phyloP scores from a whole-genome alignment of 1,284 basidiomycete species.

The Sporisorium reilianum region DNA sequence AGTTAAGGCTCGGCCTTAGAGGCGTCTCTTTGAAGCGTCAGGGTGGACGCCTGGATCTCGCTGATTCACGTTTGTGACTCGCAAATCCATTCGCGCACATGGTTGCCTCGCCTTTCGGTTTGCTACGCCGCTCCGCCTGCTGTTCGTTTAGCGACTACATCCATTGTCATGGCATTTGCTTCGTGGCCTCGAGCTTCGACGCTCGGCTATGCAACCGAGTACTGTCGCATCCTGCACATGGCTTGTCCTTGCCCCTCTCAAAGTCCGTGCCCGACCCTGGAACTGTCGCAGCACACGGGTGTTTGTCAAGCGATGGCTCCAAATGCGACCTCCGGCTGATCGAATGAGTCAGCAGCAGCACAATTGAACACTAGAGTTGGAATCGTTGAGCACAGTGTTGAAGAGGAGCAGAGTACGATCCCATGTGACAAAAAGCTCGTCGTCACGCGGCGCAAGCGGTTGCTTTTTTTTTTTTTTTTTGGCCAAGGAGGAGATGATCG shows the following conservation, averaged over 20 bases:
- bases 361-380: background rate
- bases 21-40: too few species aligned
- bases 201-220: background rate
- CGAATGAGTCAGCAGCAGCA: background rate
- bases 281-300: too few species aligned
- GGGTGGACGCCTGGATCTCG: background rate
- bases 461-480: too few species aligned
- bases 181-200: background rate
- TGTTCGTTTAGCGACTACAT: background rate
- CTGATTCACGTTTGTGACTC: background rate
- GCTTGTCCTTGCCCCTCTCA: background rate
- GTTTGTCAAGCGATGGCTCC: background rate
- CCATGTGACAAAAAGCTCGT: background rate
- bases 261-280: background rate
- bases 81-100: background rate
- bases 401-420: background rate
- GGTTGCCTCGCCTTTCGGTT: background rate
- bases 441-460: constrained; percentile 7
- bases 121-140: background rate
- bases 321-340: background rate
- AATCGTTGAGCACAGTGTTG: too few species aligned
- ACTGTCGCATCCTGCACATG: background rate
- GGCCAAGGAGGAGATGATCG: too few species aligned
- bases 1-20: too few species aligned
- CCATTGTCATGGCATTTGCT: background rate